Conservation (phyloP, 352 stramenopile genomes). For the Globisporangium megalacanthum region DNA sequence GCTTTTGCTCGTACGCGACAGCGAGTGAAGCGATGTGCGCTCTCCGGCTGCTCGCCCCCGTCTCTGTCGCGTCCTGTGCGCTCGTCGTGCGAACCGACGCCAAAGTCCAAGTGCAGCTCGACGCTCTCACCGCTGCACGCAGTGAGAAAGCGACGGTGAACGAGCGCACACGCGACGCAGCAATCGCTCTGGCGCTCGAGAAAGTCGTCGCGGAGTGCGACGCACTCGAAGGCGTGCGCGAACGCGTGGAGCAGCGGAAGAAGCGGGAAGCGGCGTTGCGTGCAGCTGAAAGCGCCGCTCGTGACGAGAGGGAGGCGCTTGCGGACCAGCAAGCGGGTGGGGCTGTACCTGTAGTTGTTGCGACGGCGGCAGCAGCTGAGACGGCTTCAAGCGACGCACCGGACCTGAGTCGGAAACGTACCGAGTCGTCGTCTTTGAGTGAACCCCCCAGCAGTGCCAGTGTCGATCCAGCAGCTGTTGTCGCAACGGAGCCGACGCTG, state of each 20-base stretch:
- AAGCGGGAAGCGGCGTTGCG: background rate
- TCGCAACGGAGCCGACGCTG: too few species aligned
- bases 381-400: too few species aligned
- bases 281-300: too few species aligned
- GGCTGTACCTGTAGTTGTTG: too few species aligned
- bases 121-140: slow-evolving; percentile 12
- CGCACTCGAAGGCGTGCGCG: slow-evolving; percentile 22
- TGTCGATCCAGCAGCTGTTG: too few species aligned
- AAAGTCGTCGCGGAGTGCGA: slow-evolving; percentile 26
- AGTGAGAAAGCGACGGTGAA: slow-evolving; percentile 15
- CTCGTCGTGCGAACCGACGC: slow-evolving; percentile 39
- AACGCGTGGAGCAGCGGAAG: slow-evolving; percentile 15
- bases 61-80: slow-evolving; percentile 35
- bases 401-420: too few species aligned
- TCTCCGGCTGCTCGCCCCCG: slow-evolving; percentile 36
- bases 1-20: slow-evolving; percentile 34
- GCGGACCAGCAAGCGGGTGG: too few species aligned
- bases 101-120: slow-evolving; percentile 29
- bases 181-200: slow-evolving; percentile 20
- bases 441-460: too few species aligned
- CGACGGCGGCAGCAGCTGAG: too few species aligned
- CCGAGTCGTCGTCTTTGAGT: too few species aligned
- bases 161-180: slow-evolving; percentile 20
- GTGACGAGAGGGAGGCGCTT: too few species aligned
- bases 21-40: slow-evolving; percentile 36